Evolutionary conservation across 164 flowering plant genomes (phyloP), one percentile per base, ranked within the genome.

Genomic region (Liquidambar formosana): DNA sequence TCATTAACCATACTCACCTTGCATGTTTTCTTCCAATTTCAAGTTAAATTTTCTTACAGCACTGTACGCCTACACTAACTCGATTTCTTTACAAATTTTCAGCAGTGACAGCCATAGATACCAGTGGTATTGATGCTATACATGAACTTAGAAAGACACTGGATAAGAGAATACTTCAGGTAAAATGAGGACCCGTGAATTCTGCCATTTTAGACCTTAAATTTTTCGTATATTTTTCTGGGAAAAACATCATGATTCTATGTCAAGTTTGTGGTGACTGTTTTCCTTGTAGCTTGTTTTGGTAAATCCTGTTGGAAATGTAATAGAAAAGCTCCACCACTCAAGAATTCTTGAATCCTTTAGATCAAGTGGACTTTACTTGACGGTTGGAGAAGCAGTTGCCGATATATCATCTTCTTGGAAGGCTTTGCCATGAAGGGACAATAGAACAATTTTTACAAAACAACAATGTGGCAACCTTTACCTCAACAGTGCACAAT

Each of bases 51-150:
- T n/a, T n/a, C n/a, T n/a, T n/a, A n/a, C n/a, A n/a, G n/a, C n/a
- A 33, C 14, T 59, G 13, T n/a, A n/a, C n/a, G 46, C 44, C 57
- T 4, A 21, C 15, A 15, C 5, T 57, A n/a, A n/a, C n/a, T n/a
- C n/a, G n/a, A n/a, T n/a, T n/a, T n/a, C n/a, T 41, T 54, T 53
- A 3, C 57, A 15, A 18, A 15, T 60, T 44, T 51, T 61, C 90
- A 93, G 98, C 96, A 65, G 96, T 88, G 53, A 86, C 97, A 41
- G 88, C 90, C 21, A 92, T 94, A n/a, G 98, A 94, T 78, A 89
- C 94, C 15, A 92, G 94, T 68, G 96, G 98, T 5, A 71, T 90
- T 0, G 93, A 84, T 21, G 59, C 81, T 2, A 43, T 94, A 21
- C 13, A 67, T 14, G 97, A 94, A 70, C 88, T 94, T 9, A 78